Conservation (phyloP, 441 rosid species). For the Gossypium gossypioides region DNA sequence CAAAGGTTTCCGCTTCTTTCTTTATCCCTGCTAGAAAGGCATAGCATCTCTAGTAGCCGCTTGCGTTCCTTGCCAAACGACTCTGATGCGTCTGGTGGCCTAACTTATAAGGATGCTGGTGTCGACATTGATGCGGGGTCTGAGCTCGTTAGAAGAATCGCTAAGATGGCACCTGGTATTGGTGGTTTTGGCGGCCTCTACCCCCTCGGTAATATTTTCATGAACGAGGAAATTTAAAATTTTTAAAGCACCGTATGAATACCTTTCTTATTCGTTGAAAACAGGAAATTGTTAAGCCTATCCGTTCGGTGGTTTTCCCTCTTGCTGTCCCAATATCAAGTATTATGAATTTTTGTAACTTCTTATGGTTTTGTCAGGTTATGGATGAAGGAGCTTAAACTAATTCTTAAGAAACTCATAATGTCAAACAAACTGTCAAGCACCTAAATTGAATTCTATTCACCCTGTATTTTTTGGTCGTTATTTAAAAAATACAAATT, state of each 20-base stretch:
- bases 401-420: neutral
- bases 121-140: slow-evolving; percentile 92
- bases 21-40: neutral
- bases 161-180: slow-evolving; percentile 82
- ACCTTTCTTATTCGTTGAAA: neutral
- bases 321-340: neutral
- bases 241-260: neutral
- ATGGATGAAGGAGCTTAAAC: neutral
- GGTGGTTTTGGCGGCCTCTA: slow-evolving; percentile 89
- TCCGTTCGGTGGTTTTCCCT: neutral
- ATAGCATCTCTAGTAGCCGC: neutral
- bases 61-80: slow-evolving; percentile 25
- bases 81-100: slow-evolving; percentile 23
- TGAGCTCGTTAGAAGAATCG: slow-evolving; percentile 75
- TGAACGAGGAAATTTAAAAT: neutral
- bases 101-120: slow-evolving; percentile 77
- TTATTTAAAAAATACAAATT: neutral
- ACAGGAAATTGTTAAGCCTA: neutral
- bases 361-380: neutral
- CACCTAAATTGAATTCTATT: neutral
- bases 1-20: slow-evolving; percentile 9
- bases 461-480: neutral
- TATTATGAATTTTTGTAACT: neutral
- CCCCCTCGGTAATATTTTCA: slow-evolving; percentile 46
- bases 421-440: neutral